Base-by-base conservation (phyloP, 2,329 filamentous ascomycete species). In the Fusarium sp. region DNA sequence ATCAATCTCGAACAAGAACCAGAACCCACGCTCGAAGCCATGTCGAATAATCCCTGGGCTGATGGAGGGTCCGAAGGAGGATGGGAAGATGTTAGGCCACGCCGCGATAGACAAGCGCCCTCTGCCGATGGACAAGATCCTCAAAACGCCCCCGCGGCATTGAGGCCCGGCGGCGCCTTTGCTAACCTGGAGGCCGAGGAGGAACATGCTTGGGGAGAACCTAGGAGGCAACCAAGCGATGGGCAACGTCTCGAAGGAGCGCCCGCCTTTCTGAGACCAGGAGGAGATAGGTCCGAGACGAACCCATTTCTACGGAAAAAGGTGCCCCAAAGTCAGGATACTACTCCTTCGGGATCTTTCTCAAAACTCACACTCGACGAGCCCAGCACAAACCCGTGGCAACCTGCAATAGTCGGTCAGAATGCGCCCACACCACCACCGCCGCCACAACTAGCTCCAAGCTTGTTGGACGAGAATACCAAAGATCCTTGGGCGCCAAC, bases 241-340 rank as follows among this genome's bases (percentile, higher is more conserved):
- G 64, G 42, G 20, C 54, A 24, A 58, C 65, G 47, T 1, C 35
- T 65, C 1, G 63, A 72, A 61, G 76, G 79, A 29, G 74, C 82
- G 3, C 83, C 84, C 4, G 74, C 79, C 22, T 69, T 77, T 3
- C 74, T 84, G 61, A 80, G 77, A 37, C 83, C 84, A 27, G 82
- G 80, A 61, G 77, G 69, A 14, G 75, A 77, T 10, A 80, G 81
- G 40, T 74, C 78, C 29, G 84, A 87, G 66, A 89, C 87, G 22
- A 90, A 90, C 62, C 88, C 88, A 0, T 90, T 90, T 77, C 74
- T 84, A 24, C 87, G 87, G 69, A 85, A 87, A 65, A 88, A 87
- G 72, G 81, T 81, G 5, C 66, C 83, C 5, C 73, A 75, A 47
- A 66, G 69, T 20, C 72, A 71, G 37, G 77, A 75, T 16, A 56